phyloP scores from a whole-genome alignment of 805 yeast species.

The Geotrichum ghanense region DNA sequence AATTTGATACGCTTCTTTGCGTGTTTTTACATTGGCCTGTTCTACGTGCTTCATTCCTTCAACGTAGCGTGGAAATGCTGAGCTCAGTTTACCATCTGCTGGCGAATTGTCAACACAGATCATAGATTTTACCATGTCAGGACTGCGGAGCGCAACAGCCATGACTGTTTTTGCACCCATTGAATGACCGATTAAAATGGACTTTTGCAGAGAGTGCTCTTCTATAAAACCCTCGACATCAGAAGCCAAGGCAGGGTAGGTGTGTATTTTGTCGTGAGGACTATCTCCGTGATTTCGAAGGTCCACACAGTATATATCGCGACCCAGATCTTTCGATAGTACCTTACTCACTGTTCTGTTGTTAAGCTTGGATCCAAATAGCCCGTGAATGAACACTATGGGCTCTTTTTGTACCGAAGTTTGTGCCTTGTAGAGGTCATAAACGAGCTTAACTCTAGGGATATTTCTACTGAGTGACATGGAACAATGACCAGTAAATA shows the following conservation, averaged over 20 bases:
- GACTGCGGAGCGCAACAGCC: conserved; percentile 66
- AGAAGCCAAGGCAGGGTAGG: conserved; percentile 70
- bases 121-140: conserved; percentile 47
- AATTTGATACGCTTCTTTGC: conserved; percentile 57
- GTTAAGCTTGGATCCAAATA: conserved; percentile 77
- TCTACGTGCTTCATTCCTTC: conserved; percentile 50
- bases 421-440: conserved; percentile 32
- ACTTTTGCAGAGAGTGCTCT: conserved; percentile 28
- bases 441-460: conserved; percentile 40
- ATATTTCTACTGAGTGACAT: conserved; percentile 2
- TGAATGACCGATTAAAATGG: conserved; percentile 32
- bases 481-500: too few relatives aligned
- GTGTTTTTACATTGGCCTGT: conserved; percentile 32
- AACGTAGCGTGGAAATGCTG: conserved; percentile 57
- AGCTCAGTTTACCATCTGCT: conserved; percentile 44
- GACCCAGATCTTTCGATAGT: neutral
- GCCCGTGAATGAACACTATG: conserved; percentile 72
- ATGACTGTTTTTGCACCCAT: conserved; percentile 88
- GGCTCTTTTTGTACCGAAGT: conserved; percentile 33
- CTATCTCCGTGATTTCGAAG: conserved; percentile 89
- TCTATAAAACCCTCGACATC: conserved; percentile 70
- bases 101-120: conserved; percentile 90
- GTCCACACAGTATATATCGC: conserved; percentile 30
- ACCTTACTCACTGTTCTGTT: conserved; percentile 61
- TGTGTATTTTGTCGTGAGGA: conserved; percentile 61